Base-by-base conservation (phyloP, 1,284 basidiomycete genomes). In the Xerocomus nothofagi region DNA sequence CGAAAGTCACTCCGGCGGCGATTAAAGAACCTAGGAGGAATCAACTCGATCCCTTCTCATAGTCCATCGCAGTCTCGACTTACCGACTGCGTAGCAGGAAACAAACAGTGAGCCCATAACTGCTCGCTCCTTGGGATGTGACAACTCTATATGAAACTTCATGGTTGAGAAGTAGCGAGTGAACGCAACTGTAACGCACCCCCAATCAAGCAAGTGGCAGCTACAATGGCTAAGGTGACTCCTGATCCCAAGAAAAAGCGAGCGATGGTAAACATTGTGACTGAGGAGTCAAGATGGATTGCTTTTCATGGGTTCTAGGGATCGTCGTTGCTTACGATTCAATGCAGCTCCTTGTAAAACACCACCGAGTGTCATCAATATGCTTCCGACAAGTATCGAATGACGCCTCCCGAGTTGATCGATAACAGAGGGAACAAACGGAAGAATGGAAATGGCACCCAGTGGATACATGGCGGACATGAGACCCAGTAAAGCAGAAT, bases 1-100 rank as follows among this genome's bases (percentile, higher is more conserved):
- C 71, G 31, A 79, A 68, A 1, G 76, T 77, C 7, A 73, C 67
- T 21, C 73, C 50, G 15, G 57, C 57, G 0, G 58, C 49, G 27
- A 36, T 21, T 23, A 60, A 9, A 14, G 51, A 3, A 3, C 59
- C 58, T 60, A 17, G 12, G 23, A 11, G 3, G 8, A 14, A 36
- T 51, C 11, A 34, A 9, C 17, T 6, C 17, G 0, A 24, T 23
- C 4, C 4, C 12, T 23, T 12, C 6, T 0, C 3, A 7, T 20
- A 6, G 10, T 5, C 0, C 7, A 37, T 27, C 15, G 4, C 1
- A 1, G 5, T 23, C 2, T 11, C 27, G 9, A 40, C 17, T 39
- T 31, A 60, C 58, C 58, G 1, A 62, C 2, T 9, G n/a, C 15
- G 17, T 49, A 57, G 29, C 24, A 39, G 3, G 33, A 6, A 3